Percentiles rank a stretch among this genome's conserved stretches.
phyloP scores from a whole-genome alignment of 495 filamentous ascomycete genomes.

The Talaromyces thailandensis region DNA sequence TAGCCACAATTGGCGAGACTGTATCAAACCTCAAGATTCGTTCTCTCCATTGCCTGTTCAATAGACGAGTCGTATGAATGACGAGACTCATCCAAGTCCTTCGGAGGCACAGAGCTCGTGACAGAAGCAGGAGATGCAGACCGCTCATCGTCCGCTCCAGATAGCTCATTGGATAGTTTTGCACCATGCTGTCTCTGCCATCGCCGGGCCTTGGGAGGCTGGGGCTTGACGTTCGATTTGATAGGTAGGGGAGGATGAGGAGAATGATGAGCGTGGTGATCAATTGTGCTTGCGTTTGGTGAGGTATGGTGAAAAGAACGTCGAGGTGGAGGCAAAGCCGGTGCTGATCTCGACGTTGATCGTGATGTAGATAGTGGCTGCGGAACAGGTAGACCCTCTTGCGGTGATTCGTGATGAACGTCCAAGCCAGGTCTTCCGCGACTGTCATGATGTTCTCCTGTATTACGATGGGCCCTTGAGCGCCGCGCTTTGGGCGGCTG shows the following conservation, averaged over 20 bases:
- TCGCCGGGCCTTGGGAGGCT: constrained; percentile 33
- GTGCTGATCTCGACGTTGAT: constrained; percentile 1
- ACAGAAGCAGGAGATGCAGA: background rate
- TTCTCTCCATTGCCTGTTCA: background rate
- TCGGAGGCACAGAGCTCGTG: background rate
- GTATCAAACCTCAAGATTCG: background rate
- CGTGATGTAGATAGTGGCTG: background rate
- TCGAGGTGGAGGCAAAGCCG: constrained; percentile 6
- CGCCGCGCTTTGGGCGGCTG: constrained; percentile 29
- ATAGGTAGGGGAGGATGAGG: constrained; percentile 7
- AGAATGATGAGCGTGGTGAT: background rate
- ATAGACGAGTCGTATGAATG: background rate
- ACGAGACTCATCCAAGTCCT: background rate
- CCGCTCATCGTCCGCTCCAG: background rate
- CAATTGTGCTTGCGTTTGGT: background rate
- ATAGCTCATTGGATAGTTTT: constrained; percentile 2
- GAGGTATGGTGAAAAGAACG: background rate
- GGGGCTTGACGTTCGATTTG: constrained; percentile 31
- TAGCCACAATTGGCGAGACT: background rate
- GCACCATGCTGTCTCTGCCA: constrained; percentile 19
- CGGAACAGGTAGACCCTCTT: background rate
- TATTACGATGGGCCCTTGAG: constrained; percentile 24
- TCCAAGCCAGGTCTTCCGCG: background rate
- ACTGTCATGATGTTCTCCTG: constrained; percentile 3
- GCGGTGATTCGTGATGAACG: background rate